Base-by-base conservation (phyloP, 257 asterid species). In the Catharanthus roseus region DNA sequence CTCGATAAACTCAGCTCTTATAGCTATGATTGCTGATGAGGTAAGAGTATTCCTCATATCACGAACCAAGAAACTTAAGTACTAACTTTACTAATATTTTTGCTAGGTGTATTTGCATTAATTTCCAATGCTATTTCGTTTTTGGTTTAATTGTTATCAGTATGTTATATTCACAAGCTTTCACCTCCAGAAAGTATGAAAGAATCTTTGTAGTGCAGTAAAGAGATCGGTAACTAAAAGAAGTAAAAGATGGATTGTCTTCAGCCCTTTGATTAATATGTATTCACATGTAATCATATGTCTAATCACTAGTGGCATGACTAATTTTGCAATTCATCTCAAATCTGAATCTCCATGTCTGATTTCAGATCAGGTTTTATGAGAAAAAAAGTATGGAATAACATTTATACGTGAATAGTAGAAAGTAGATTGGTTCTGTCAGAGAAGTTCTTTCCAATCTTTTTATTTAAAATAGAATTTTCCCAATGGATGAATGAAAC, bases 11-110 rank as follows among this genome's bases (percentile, higher is more conserved):
- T 92, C 98, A 11, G 97, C 98, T 34, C 91, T 92, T 75, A 86
- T 92, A 70, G 91, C 97, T 33, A 92, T 92, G 98, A 92, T 92
- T 55, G 98, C 93, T 60, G 98, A 92, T 76, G 98, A 92, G 98
- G 98, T 92, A 75, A 51, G 34, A 26, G 5, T 19, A 23, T 44
- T n/a, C 33, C 31, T 50, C 29, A 42, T 5, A 11, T 58, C 31
- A 41, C 15, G 31, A 12, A 13, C 4, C 8, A 23, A 19, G 15
- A 28, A 33, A 21, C 38, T 29, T 41, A 3, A 38, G 42, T 29
- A 50, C 24, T 26, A 41, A 34, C 23, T 42, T 9, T 61, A 26
- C 18, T 15, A 23, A 19, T 73, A 23, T 13, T 26, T 74, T 57
- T 10, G n/a, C 1, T 29, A 1, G 51, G 53, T 34, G 11, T 51